phyloP scores from a whole-genome alignment of 441 rosid species.

The Dalechampia spathulata region DNA sequence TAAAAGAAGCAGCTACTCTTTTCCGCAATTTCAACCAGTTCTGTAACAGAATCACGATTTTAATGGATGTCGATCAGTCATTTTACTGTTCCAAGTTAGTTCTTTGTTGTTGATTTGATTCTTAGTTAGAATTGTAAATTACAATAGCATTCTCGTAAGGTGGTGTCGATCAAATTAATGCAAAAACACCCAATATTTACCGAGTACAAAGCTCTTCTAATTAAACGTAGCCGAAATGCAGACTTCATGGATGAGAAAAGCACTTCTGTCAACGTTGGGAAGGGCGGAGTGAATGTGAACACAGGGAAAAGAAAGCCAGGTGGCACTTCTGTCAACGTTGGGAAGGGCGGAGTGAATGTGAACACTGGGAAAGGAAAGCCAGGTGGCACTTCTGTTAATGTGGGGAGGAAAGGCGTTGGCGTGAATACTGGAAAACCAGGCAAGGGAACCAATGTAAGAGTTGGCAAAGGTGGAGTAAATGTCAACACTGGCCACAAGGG shows the following conservation, averaged over 20 bases:
- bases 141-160: too few relatives aligned
- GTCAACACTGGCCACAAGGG: slow-evolving; percentile 54
- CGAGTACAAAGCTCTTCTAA: too few relatives aligned
- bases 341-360: slow-evolving; percentile 31
- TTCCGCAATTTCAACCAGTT: too few relatives aligned
- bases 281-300: slow-evolving; percentile 40
- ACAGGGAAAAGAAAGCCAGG: slow-evolving; percentile 39
- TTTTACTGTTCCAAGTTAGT: too few relatives aligned
- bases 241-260: slow-evolving; percentile 46
- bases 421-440: slow-evolving; percentile 42
- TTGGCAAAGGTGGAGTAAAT: slow-evolving; percentile 62
- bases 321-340: slow-evolving; percentile 45
- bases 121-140: too few relatives aligned
- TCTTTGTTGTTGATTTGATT: too few relatives aligned
- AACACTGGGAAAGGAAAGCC: slow-evolving; percentile 14
- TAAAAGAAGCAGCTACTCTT: too few relatives aligned
- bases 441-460: slow-evolving; percentile 40
- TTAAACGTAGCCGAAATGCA: slow-evolving; percentile 16
- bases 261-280: slow-evolving; percentile 37
- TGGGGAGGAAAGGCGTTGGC: slow-evolving; percentile 30
- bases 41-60: too few relatives aligned
- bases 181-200: too few relatives aligned
- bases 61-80: too few relatives aligned
- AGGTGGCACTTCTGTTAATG: slow-evolving; percentile 28
- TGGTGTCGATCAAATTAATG: too few relatives aligned